phyloP scores from a whole-genome alignment of 2,329 filamentous ascomycete genomes.

The Polychaeton citri region DNA sequence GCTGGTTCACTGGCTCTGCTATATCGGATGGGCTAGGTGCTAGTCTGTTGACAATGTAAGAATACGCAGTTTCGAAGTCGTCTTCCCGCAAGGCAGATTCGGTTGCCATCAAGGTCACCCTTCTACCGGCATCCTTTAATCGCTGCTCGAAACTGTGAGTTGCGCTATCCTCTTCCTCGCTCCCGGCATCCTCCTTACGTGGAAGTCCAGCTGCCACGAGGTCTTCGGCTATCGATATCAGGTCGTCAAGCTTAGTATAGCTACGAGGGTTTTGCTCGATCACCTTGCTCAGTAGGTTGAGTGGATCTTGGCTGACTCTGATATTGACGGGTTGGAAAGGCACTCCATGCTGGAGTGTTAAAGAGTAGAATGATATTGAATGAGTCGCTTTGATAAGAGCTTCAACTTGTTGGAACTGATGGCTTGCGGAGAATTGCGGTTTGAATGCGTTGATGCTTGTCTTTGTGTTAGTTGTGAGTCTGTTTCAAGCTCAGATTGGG shows the following conservation, averaged over 20 bases:
- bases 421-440: slow-evolving; percentile 39
- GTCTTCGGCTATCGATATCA: slow-evolving; percentile 54
- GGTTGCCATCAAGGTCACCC: slow-evolving; percentile 69
- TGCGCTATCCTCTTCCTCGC: slow-evolving; percentile 14
- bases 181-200: slow-evolving; percentile 14
- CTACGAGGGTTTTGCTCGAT: slow-evolving; percentile 62
- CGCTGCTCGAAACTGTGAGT: slow-evolving; percentile 5
- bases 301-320: slow-evolving; percentile 61
- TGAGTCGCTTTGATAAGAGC: slow-evolving; percentile 62
- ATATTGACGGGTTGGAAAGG: slow-evolving; percentile 68
- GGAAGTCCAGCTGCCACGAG: slow-evolving; percentile 44
- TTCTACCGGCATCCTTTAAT: slow-evolving; percentile 40
- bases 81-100: slow-evolving; percentile 63
- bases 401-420: slow-evolving; percentile 43
- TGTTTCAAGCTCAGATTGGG: no score
- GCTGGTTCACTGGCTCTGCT: slow-evolving; percentile 4
- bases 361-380: slow-evolving; percentile 59
- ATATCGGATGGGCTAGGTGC: slow-evolving; percentile 20
- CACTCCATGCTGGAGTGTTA: slow-evolving; percentile 67
- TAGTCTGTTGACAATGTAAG: slow-evolving; percentile 63
- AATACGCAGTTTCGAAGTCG: slow-evolving; percentile 78
- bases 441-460: slow-evolving; percentile 53
- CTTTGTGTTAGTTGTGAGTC: slow-evolving; percentile 13
- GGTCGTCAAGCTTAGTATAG: slow-evolving; percentile 62
- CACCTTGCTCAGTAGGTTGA: slow-evolving; percentile 59